Evolutionary conservation across 148 eudicot species (phyloP), one percentile per base, ranked within the genome.

Genomic region (Amaranthus palmeri): DNA sequence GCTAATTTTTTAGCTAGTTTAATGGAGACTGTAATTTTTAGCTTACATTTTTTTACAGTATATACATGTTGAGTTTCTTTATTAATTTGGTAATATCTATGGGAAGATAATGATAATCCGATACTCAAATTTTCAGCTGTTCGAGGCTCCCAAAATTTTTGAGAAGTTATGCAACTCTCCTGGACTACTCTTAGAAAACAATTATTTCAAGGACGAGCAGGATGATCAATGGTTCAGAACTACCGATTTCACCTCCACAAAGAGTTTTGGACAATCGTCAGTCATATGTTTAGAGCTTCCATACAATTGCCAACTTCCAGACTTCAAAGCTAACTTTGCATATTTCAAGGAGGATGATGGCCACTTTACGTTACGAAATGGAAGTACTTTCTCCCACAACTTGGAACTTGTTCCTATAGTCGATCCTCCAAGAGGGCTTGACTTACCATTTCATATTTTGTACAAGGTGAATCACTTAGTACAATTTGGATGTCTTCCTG

Each of bases 181-280:
- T 7, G 67, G n/a, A 68, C 70, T 17, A 40, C 2, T 65, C 14
- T 77, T 40, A 65, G 56, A 52, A 36, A 61, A 12, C 43, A 75
- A 76, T 73, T 92, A 17, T 69, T 86, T 47, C 60, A 80, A 43
- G 65, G 88, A 88, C 54, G 69, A 59, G 44, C 85, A 79, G 46
- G 90, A 88, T 67, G 96, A 93, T 72, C 89, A 86, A 67, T 91
- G 95, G 91, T 68, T 85, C 62, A 80, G 96, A 73, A 76, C 96
- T 60, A 90, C 88, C 46, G 98, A 92, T 75, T 93, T 91, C 81
- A 86, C 97, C 14, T 65, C 81, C 18, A 82, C 78, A 64, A 59
- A 68, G 36, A 69, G 79, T 60, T 84, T 93, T 8, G 96, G 98
- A 10, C 98, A 88, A 10, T 91, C 98, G 9, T 82, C 98, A 17